These are phyloP conservation scores for Trametes cubensis DNA, from an alignment of 768 basidiomycete species.

Conservation along the genomic window DNA sequence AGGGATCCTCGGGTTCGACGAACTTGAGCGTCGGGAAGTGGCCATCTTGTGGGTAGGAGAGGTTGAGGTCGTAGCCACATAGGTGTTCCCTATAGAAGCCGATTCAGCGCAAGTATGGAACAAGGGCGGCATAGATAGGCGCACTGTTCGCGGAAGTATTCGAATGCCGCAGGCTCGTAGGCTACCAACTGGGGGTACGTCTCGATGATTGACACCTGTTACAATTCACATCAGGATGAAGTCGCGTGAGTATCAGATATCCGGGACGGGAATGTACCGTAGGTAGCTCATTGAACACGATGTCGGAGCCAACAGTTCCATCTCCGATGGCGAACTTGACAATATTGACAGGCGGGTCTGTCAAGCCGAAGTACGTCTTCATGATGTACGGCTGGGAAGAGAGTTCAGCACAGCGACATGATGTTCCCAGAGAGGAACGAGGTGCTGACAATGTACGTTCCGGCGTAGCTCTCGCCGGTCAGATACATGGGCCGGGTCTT, in stretches of 20 bases:
- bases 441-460: slow-evolving; percentile 59
- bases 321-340: slow-evolving; percentile 73
- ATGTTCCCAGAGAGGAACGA: not conserved
- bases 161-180: slow-evolving; percentile 64
- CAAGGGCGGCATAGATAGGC: slow-evolving; percentile 28
- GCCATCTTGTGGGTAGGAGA: slow-evolving; percentile 67
- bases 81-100: slow-evolving; percentile 48
- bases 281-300: slow-evolving; percentile 54
- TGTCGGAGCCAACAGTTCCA: slow-evolving; percentile 55
- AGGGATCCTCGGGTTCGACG: not conserved
- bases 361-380: slow-evolving; percentile 66
- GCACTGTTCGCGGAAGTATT: slow-evolving; percentile 70
- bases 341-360: slow-evolving; percentile 67
- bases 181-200: slow-evolving; percentile 77
- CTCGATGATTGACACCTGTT: slow-evolving; percentile 57
- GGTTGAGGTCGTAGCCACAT: slow-evolving; percentile 65
- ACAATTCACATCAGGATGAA: not conserved
- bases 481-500: slow-evolving; percentile 66
- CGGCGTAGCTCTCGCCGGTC: slow-evolving; percentile 77
- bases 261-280: slow-evolving; percentile 43
- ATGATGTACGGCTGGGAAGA: slow-evolving; percentile 66
- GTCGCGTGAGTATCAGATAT: not conserved
- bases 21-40: slow-evolving; percentile 44
- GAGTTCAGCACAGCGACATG: slow-evolving; percentile 7
- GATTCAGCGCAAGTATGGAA: not conserved